A percentile compares a stretch with the other conserved stretches of the same genome.
Evolutionary conservation across 306 rosid genomes (phyloP).

Genomic region (Vigna radiata): DNA sequence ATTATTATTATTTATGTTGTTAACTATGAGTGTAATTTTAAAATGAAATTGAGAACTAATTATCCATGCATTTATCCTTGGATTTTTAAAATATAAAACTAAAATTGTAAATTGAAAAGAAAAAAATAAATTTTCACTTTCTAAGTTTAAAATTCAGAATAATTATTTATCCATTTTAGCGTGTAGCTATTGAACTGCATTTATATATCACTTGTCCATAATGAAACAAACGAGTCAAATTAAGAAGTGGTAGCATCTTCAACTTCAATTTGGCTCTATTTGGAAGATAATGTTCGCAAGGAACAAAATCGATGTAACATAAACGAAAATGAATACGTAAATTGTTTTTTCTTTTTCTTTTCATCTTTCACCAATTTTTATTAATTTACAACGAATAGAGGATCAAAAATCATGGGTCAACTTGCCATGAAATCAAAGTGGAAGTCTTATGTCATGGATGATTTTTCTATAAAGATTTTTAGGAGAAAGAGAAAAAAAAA

Average conservation of each 20-base stretch:
- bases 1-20: too few species aligned
- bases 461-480: too few species aligned
- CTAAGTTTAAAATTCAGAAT: background rate
- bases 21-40: background rate
- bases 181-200: background rate
- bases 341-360: background rate
- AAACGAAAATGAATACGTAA: background rate
- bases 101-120: background rate
- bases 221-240: background rate
- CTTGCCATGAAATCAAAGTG: too few species aligned
- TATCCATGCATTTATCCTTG: background rate
- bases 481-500: too few species aligned
- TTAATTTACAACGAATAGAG: background rate
- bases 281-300: background rate
- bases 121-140: background rate
- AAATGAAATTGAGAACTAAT: background rate
- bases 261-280: background rate
- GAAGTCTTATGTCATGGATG: too few species aligned
- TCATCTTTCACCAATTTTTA: background rate
- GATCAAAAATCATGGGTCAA: too few species aligned
- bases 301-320: background rate
- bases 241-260: background rate
- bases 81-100: background rate
- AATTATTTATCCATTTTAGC: slow-evolving; percentile 1
- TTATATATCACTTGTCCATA: background rate